Conservation (phyloP, 1,139 yeast genomes). For the Protomyces macrosporus region DNA sequence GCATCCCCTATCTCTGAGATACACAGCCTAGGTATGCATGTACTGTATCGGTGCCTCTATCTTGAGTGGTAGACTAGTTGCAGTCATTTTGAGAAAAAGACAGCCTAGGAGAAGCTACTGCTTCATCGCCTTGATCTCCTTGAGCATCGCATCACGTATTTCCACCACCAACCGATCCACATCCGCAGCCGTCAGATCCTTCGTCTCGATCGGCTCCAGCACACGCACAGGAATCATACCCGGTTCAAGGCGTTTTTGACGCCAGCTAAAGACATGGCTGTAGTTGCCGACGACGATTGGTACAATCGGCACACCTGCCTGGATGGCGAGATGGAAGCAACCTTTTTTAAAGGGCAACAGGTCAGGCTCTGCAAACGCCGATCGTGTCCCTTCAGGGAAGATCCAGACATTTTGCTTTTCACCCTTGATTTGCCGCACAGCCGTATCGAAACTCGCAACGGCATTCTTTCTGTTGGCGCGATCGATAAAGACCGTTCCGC, state of each 20-base stretch:
- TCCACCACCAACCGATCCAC: conserved; percentile 48
- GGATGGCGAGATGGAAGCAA: conserved; percentile 93
- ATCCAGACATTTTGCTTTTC: conserved; percentile 33
- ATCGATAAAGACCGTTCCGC: conserved; percentile 88
- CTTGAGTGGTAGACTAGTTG: too few species aligned
- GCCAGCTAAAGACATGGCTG: conserved; percentile 62
- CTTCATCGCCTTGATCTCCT: conserved; percentile 36
- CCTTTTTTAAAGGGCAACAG: conserved; percentile 91
- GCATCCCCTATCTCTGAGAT: too few species aligned
- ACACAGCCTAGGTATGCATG: too few species aligned
- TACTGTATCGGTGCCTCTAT: too few species aligned
- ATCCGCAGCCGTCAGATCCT: conserved; percentile 55
- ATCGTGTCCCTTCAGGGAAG: conserved; percentile 72
- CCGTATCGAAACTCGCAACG: conserved; percentile 62
- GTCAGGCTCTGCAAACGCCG: conserved; percentile 60
- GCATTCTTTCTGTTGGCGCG: conserved; percentile 76
- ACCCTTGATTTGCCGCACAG: conserved; percentile 55
- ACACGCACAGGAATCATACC: conserved; percentile 57
- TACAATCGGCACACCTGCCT: conserved; percentile 80
- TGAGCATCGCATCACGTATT: conserved; percentile 42
- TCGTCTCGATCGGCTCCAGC: conserved; percentile 60
- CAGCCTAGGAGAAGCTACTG: background rate
- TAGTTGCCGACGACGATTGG: conserved; percentile 87
- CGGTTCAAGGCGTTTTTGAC: conserved; percentile 48
- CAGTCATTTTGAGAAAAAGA: too few species aligned